Percentiles rank a stretch among this genome's conserved stretches.
Evolutionary conservation across 768 basidiomycete species (phyloP).

Genomic region (Pisolithus orientalis): DNA sequence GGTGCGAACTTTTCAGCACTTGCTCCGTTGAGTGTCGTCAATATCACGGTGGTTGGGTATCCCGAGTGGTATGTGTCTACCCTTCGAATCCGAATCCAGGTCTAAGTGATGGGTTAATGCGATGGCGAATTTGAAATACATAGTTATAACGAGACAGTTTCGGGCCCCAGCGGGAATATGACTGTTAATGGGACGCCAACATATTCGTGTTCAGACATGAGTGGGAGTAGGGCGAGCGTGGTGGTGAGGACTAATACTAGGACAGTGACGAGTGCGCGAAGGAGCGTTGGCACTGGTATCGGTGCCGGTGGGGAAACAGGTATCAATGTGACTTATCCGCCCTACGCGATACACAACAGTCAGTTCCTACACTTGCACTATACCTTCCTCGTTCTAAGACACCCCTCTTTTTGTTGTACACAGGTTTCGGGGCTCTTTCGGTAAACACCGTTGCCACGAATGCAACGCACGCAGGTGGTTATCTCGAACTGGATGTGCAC

Average conservation of each 20-base stretch:
- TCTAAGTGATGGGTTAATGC: not conserved
- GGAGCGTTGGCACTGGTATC: constrained; percentile 23
- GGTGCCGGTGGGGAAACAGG: constrained; percentile 44
- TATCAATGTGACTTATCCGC: constrained; percentile 50
- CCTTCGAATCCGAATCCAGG: not conserved
- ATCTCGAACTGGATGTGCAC: constrained; percentile 60
- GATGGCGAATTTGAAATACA: not conserved
- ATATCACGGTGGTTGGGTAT: constrained; percentile 47
- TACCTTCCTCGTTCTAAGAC: not conserved
- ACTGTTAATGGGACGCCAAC: constrained; percentile 63
- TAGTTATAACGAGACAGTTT: constrained; percentile 58
- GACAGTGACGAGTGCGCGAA: constrained; percentile 22
- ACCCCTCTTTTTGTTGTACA: not conserved
- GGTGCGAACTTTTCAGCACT: constrained; percentile 52
- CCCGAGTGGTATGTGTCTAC: constrained; percentile 55
- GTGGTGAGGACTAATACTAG: constrained; percentile 13
- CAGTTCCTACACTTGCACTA: constrained; percentile 6
- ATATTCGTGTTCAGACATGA: constrained; percentile 29
- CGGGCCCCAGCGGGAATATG: constrained; percentile 69
- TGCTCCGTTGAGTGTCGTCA: constrained; percentile 46
- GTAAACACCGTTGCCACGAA: constrained; percentile 59
- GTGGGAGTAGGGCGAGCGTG: not conserved
- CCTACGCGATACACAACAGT: constrained; percentile 73
- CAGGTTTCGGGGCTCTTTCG: constrained; percentile 50
- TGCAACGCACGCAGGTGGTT: constrained; percentile 60